Evolutionary conservation across 192 early-diverging fungal species (phyloP), one percentile per base, ranked within the genome.

Genomic region (Coemansia sp.): DNA sequence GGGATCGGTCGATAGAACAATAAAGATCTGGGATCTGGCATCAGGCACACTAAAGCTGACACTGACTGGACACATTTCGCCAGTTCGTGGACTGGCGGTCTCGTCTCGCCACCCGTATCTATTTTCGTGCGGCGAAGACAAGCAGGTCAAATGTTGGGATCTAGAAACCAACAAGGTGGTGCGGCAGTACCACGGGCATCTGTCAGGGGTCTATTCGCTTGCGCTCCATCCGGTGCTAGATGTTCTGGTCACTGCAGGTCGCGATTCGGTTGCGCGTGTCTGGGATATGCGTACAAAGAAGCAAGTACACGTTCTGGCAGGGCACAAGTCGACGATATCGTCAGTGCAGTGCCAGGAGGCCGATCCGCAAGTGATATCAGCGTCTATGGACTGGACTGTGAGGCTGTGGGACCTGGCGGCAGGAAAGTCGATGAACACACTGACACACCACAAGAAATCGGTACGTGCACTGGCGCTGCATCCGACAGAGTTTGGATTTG

Each of bases 11-110:
- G 96, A 99, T 83, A 84, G 97, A 30, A 92, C 95, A 10, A 97
- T 99, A 74, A 99, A 99, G 89, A 96, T 99, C 71, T 98, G 97
- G 97, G 97, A 99, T 80, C 75, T 99, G 72, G 97, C 97, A 3
- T 97, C 96, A 0, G 97, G 97, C 21, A 94, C 91, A 1, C 83
- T 99, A 49, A 95, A 93, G 70, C 84, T 99, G 39, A 93, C 97
- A 21, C 81, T 99, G 35, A 99, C 97, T 6, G 96, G 96, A 18
- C 97, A 99, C 75, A 95, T 99, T 67, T 90, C 94, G 25, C 87
- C 93, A 13, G 95, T 99, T 4, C 91, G 96, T 37, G 96, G 96
- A 5, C 84, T 99, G 35, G 94, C 92, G 2, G 92, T 99, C 0
- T 98, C 96, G 8, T 75, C 90, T 5, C 88, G 97, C 5, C 97